Evolutionary conservation across 2,329 filamentous ascomycete species (phyloP).

Genomic region (Hirsutella rhossiliensis): DNA sequence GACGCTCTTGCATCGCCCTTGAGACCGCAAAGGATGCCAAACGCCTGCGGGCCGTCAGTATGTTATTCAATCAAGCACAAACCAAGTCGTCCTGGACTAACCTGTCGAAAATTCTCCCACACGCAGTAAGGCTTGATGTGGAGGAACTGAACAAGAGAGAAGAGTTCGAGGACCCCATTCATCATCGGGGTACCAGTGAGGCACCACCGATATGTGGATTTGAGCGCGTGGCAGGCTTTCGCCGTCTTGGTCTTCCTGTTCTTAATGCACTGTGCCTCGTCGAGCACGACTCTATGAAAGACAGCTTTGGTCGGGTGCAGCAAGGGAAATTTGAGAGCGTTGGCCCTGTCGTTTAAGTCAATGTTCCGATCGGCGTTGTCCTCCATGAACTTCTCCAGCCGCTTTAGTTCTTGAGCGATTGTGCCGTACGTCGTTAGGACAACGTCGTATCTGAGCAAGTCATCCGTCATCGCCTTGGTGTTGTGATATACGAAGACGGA

Average conservation of each 20-base stretch:
- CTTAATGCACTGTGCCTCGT: slow-evolving; percentile 76
- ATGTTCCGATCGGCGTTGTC: slow-evolving; percentile 28
- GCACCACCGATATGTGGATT: slow-evolving; percentile 65
- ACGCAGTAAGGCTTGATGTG: slow-evolving; percentile 63
- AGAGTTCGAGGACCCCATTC: slow-evolving; percentile 71
- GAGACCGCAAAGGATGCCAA: slow-evolving; percentile 25
- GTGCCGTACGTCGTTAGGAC: slow-evolving; percentile 81
- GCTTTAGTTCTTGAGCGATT: slow-evolving; percentile 50
- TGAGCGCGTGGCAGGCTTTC: slow-evolving; percentile 52
- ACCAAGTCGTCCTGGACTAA: slow-evolving; percentile 21
- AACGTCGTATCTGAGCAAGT: slow-evolving; percentile 59
- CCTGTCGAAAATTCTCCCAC: slow-evolving; percentile 46
- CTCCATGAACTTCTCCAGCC: slow-evolving; percentile 40
- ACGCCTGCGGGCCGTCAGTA: slow-evolving; percentile 18
- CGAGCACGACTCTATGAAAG: slow-evolving; percentile 73
- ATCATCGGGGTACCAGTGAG: slow-evolving; percentile 80
- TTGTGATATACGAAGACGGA: slow-evolving; percentile 60
- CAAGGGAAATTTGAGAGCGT: slow-evolving; percentile 35
- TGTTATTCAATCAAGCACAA: not conserved
- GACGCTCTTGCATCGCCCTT: slow-evolving; percentile 38
- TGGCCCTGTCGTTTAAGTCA: slow-evolving; percentile 23
- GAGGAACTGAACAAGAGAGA: slow-evolving; percentile 65
- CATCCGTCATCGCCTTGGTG: slow-evolving; percentile 46
- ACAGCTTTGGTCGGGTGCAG: slow-evolving; percentile 46
- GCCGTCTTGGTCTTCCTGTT: slow-evolving; percentile 65